phyloP scores from a whole-genome alignment of 345 rosid genomes.

The Moringa oleifera region DNA sequence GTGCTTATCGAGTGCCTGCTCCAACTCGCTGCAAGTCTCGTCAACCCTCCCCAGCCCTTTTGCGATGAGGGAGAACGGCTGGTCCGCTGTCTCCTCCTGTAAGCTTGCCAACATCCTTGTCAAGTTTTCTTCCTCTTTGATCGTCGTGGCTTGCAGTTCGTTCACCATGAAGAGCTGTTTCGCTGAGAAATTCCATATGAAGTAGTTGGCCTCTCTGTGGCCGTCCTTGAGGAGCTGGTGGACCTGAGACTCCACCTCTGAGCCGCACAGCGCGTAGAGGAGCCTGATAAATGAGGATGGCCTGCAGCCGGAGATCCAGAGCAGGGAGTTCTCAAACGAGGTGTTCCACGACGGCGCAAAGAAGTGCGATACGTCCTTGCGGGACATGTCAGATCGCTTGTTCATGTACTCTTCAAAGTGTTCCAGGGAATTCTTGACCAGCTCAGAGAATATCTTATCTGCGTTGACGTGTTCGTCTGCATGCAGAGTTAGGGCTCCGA shows the following conservation, averaged over 20 bases:
- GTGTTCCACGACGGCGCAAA: constrained; percentile 42
- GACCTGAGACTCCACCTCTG: constrained; percentile 25
- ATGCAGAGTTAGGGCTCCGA: neutral
- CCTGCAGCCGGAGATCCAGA: constrained; percentile 47
- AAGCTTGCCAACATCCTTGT: constrained; percentile 14
- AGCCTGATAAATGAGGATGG: constrained; percentile 41
- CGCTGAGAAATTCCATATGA: constrained; percentile 10
- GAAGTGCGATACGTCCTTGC: constrained; percentile 17
- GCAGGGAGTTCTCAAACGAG: constrained; percentile 38
- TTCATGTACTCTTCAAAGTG: constrained; percentile 12
- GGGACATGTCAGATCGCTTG: constrained; percentile 13
- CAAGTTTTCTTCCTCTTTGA: constrained; percentile 20
- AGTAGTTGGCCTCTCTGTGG: neutral
- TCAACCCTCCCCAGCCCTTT: neutral
- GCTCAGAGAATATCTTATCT: neutral
- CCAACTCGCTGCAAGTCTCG: constrained; percentile 4
- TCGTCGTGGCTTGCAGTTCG: constrained; percentile 15
- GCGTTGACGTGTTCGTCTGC: neutral
- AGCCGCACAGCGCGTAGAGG: constrained; percentile 29
- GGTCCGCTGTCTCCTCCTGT: constrained; percentile 30
- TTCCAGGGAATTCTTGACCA: neutral
- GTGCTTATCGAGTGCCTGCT: neutral
- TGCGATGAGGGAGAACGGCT: constrained; percentile 16
- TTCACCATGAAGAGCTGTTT: constrained; percentile 12
- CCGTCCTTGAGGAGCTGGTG: constrained; percentile 12